Evolutionary conservation across 148 eudicot species (phyloP), one percentile per base, ranked within the genome.

Genomic region (Dysphania ambrosioides): DNA sequence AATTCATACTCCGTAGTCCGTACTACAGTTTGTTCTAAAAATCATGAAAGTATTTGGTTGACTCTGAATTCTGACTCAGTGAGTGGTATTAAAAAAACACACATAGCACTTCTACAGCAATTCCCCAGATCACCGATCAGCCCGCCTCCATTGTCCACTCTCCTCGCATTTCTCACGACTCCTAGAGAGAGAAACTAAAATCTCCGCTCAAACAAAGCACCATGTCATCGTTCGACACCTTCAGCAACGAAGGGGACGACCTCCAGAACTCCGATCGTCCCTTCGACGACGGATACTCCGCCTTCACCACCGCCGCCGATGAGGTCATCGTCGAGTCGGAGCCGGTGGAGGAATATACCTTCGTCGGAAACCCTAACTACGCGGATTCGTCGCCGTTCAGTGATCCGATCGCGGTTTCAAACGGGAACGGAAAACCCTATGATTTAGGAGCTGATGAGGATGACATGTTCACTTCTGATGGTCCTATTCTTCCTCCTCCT

Each of bases 401-500:
- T 31, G 84, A 86, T 2, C 55, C 85, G 63, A 58, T 89, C 31
- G n/a, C 62, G 4, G 66, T 73, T 47, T 75, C 93, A 0, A 91
- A 94, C 62, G 93, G 98, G 13, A 86, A 85, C 68, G 95, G 91
- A 1, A 79, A 81, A 19, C 80, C 87, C 16, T 90, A 87, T 59
- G 86, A 84, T 71, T 30, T 87, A 19, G 89, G 87, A 8, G 87
- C 57, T 35, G 93, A 90, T 69, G 80, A 86, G 10, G 93, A 87
- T 6, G 98, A 93, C n/a, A 36, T 95, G 36, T 91, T 94, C 75
- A 60, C 85, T 12, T 84, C 89, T 19, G 98, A 92, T 60, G 98
- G 98, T 44, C 99, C 99, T 42, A 73, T 90, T 61, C 90, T 92
- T 61, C 99, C 97, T 9, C 90, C 92, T 36, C 96, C 96, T 15